Evolutionary conservation across 139 green algal genomes (phyloP).

Genomic region (Tetraselmis striata): DNA sequence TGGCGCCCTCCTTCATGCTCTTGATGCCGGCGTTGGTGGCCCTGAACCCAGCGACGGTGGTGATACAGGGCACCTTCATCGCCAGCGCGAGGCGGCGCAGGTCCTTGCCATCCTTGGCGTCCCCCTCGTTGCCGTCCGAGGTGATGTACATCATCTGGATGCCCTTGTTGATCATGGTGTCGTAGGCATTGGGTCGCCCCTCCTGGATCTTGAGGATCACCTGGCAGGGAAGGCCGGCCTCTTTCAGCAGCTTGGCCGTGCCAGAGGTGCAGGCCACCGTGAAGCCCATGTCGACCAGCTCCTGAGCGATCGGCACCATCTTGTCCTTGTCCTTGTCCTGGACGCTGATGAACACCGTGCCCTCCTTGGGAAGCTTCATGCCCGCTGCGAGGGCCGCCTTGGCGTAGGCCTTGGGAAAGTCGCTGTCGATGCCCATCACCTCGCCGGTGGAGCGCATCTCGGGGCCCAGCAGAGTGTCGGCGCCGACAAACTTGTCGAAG

Average conservation of each 20-base stretch:
- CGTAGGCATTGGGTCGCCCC: constrained; percentile 78
- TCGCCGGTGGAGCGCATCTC: constrained; percentile 98
- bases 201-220: constrained; percentile 96
- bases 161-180: constrained; percentile 76
- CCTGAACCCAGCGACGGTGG: constrained; percentile 81
- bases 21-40: constrained; percentile 79
- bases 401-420: constrained; percentile 85
- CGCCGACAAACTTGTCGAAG: constrained; percentile 97
- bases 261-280: constrained; percentile 78
- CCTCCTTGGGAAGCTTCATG: constrained; percentile 60
- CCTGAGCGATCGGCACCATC: constrained; percentile 69
- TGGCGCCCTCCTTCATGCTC: constrained; percentile 57
- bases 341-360: constrained; percentile 91
- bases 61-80: constrained; percentile 90
- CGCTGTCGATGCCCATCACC: constrained; percentile 91
- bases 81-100: constrained; percentile 81
- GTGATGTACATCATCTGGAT: constrained; percentile 93
- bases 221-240: constrained; percentile 48
- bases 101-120: constrained; percentile 87
- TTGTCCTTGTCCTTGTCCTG: constrained; percentile 82
- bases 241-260: constrained; percentile 61
- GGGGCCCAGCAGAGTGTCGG: constrained; percentile 92
- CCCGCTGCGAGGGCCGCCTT: constrained; percentile 94
- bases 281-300: constrained; percentile 82
- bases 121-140: constrained; percentile 69